Evolutionary conservation across 2,329 filamentous ascomycete species (phyloP).

Genomic region (Colletotrichum filicis): DNA sequence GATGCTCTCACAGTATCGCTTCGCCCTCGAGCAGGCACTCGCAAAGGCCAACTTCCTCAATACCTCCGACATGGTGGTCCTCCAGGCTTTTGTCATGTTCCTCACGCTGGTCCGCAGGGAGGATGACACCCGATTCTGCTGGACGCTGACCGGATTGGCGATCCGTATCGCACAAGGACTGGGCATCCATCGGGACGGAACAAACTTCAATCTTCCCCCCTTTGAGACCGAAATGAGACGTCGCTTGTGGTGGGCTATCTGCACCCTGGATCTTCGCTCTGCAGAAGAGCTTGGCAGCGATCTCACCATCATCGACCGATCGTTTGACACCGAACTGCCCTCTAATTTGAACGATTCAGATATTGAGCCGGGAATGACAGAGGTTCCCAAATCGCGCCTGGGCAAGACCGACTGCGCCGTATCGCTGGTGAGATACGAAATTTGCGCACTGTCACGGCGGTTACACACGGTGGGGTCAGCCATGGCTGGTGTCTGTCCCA

Average conservation of each 20-base stretch:
- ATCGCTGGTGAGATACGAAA: constrained; percentile 61
- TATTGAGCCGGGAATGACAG: constrained; percentile 57
- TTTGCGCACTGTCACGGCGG: constrained; percentile 53
- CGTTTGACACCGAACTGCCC: constrained; percentile 61
- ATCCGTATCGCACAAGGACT: constrained; percentile 70
- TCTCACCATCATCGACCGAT: constrained; percentile 52
- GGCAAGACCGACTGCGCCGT: constrained; percentile 65
- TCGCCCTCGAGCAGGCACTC: constrained; percentile 67
- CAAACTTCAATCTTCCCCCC: constrained; percentile 60
- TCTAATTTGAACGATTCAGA: constrained; percentile 62
- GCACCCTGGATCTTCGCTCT: constrained; percentile 65
- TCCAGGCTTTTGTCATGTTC: constrained; percentile 70
- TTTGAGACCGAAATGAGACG: constrained; percentile 71
- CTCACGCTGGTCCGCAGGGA: constrained; percentile 59
- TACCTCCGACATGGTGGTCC: constrained; percentile 64
- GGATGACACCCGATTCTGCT: constrained; percentile 65
- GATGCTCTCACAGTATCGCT: constrained; percentile 59
- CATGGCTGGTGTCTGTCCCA: constrained; percentile 44
- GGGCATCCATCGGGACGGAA: constrained; percentile 68
- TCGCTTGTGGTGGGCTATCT: constrained; percentile 70
- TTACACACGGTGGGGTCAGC: constrained; percentile 48
- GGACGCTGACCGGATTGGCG: constrained; percentile 68
- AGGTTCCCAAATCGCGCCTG: constrained; percentile 57
- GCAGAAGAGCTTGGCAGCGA: constrained; percentile 65
- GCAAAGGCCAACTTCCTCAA: constrained; percentile 68